phyloP scores from a whole-genome alignment of 208 protist genomes.

The Trypanosoma grayi region DNA sequence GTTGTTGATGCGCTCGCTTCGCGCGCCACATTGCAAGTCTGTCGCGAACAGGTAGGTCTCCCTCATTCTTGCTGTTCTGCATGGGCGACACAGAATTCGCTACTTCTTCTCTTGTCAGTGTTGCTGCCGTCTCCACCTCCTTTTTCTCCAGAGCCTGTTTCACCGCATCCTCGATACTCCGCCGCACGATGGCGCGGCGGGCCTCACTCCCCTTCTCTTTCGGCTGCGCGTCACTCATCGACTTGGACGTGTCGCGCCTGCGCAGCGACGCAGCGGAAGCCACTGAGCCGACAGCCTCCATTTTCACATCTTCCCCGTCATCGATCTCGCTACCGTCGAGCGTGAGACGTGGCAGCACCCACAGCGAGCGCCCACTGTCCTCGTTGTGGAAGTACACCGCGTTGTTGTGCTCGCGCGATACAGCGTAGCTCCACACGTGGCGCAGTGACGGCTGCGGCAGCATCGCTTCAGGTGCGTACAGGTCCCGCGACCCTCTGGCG shows the following conservation, averaged over 20 bases:
- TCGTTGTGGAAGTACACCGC: constrained; percentile 68
- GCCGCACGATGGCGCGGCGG: neutral
- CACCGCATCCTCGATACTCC: constrained; percentile 1
- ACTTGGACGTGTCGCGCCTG: neutral
- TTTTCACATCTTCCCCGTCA: constrained; percentile 1
- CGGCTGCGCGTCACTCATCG: neutral
- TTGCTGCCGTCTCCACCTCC: neutral
- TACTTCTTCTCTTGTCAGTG: neutral
- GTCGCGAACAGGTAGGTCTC: constrained; percentile 24
- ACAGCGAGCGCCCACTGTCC: constrained; percentile 34
- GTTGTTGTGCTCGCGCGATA: constrained; percentile 48
- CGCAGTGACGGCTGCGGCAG: constrained; percentile 16
- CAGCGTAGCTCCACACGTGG: constrained; percentile 54
- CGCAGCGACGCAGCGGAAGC: constrained; percentile 26
- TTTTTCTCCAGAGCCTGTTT: neutral
- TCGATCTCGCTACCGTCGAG: constrained; percentile 9
- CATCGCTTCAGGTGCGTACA: constrained; percentile 47
- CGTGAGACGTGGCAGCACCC: constrained; percentile 58
- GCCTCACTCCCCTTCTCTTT: neutral
- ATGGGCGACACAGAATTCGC: neutral
- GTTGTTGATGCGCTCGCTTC: constrained; percentile 32
- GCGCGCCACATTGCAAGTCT: constrained; percentile 51
- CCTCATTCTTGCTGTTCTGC: neutral
- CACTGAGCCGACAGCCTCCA: constrained; percentile 23
- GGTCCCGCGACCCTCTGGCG: constrained; percentile 33